Conservation (phyloP, 2,329 filamentous ascomycete genomes). For the Huntiella savannae region DNA sequence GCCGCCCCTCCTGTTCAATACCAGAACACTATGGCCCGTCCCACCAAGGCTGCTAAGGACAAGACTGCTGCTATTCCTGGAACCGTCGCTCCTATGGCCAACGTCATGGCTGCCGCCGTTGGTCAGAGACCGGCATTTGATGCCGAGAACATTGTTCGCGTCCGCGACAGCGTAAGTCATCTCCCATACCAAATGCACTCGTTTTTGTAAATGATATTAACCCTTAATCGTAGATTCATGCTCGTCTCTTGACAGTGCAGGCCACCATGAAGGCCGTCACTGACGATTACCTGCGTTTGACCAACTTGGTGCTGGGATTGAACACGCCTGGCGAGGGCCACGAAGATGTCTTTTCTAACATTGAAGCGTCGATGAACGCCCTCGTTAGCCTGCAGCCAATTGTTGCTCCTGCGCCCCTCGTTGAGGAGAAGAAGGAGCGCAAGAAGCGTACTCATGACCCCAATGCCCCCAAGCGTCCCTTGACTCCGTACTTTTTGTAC, state of each 20-base stretch:
- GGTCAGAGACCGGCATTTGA: conserved; percentile 28
- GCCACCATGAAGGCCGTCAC: conserved; percentile 63
- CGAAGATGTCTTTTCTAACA: conserved; percentile 28
- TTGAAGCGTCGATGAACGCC: conserved; percentile 30
- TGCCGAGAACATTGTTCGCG: conserved; percentile 58
- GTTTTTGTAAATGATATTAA: conserved; percentile 1
- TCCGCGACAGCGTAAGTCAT: conserved; percentile 59
- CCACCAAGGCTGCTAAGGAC: conserved; percentile 23
- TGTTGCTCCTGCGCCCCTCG: conserved; percentile 25
- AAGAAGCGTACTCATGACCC: conserved; percentile 78
- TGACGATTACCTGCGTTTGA: conserved; percentile 73
- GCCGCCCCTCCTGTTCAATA: not conserved
- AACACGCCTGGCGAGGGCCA: conserved; percentile 27
- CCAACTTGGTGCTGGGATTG: conserved; percentile 60
- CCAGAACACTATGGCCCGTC: conserved; percentile 24
- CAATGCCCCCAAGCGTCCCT: conserved; percentile 80
- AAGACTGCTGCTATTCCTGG: conserved; percentile 18
- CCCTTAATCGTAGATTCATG: conserved; percentile 22
- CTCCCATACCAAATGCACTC: not conserved
- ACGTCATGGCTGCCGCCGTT: conserved; percentile 21
- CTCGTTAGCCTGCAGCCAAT: conserved; percentile 23
- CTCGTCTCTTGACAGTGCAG: conserved; percentile 57
- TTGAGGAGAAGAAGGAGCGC: conserved; percentile 65
- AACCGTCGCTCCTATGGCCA: conserved; percentile 15
- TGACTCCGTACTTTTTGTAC: conserved; percentile 91